These are phyloP conservation scores for Sarocladium brachiariae DNA, from an alignment of 2,329 filamentous ascomycete genomes.

Conservation along the genomic window DNA sequence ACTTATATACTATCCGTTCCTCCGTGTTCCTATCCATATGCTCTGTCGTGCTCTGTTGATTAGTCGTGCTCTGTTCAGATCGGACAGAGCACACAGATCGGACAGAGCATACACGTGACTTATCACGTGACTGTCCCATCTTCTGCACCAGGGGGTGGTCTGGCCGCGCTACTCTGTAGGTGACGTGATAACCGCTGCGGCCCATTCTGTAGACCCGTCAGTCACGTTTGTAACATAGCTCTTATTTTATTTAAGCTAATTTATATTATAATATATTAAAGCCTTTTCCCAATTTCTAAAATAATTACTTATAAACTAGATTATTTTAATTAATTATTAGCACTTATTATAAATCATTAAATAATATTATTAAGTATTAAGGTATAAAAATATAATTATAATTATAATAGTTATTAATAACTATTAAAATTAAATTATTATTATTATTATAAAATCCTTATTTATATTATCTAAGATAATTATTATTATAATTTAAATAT, in stretches of 20 bases:
- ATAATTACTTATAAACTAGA: conserved; percentile 6
- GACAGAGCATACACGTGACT: too few species aligned
- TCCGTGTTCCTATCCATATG: too few species aligned
- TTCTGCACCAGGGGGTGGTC: too few species aligned
- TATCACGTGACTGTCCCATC: too few species aligned
- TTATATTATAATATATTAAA: conserved; percentile 9
- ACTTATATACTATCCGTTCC: too few species aligned
- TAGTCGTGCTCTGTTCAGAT: too few species aligned
- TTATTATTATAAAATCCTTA: conserved; percentile 7
- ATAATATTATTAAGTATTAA: conserved; percentile 4
- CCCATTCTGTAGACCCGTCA: too few species aligned
- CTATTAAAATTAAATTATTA: background rate
- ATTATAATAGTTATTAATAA: background rate
- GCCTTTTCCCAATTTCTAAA: conserved; percentile 10
- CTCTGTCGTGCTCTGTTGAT: too few species aligned
- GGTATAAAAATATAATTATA: background rate
- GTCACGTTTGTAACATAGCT: too few species aligned
- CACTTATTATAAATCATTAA: background rate
- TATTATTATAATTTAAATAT: conserved; percentile 4
- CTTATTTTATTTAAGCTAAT: background rate
- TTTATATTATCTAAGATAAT: background rate
- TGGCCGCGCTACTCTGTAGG: too few species aligned
- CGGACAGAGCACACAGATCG: too few species aligned
- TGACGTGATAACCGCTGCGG: too few species aligned
- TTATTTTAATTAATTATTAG: conserved; percentile 7